phyloP scores from a whole-genome alignment of 805 yeast species.

The Saccharomycopsis javanensis region DNA sequence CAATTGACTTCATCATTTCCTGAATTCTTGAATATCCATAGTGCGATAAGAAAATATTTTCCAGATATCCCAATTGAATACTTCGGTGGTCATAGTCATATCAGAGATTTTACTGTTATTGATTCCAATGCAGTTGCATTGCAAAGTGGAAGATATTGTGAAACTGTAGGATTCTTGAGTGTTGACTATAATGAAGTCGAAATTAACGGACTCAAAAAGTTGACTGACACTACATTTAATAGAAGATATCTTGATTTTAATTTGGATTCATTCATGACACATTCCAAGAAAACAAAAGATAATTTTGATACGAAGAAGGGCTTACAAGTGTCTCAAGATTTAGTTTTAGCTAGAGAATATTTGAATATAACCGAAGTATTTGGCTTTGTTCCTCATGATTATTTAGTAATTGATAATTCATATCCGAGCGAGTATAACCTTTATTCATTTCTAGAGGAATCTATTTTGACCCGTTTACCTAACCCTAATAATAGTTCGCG shows the following conservation, averaged over 20 bases:
- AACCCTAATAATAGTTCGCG: slow-evolving; percentile 31
- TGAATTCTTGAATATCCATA: slow-evolving; percentile 30
- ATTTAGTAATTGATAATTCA: slow-evolving; percentile 59
- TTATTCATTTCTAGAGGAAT: slow-evolving; percentile 46
- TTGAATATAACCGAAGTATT: slow-evolving; percentile 45
- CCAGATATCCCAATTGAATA: slow-evolving; percentile 66
- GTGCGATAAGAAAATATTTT: slow-evolving; percentile 42
- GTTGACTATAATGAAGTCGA: slow-evolving; percentile 28
- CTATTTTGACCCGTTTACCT: slow-evolving; percentile 42
- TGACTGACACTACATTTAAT: slow-evolving; percentile 27
- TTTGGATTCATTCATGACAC: slow-evolving; percentile 57
- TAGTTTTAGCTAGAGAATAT: slow-evolving; percentile 34
- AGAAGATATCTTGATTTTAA: slow-evolving; percentile 82
- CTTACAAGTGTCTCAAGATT: slow-evolving; percentile 32
- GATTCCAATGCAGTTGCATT: slow-evolving; percentile 64
- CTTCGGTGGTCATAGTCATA: slow-evolving; percentile 92
- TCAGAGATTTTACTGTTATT: slow-evolving; percentile 67
- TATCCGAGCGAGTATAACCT: slow-evolving; percentile 47
- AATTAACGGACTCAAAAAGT: slow-evolving; percentile 18
- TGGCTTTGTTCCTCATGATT: slow-evolving; percentile 62
- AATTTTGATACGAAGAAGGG: slow-evolving; percentile 53
- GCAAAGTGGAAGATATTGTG: slow-evolving; percentile 92
- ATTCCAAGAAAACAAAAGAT: slow-evolving; percentile 30
- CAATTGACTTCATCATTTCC: slow-evolving; percentile 28
- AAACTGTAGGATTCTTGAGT: slow-evolving; percentile 84